Evolutionary conservation across 805 yeast genomes (phyloP), one percentile per base, ranked within the genome.

Genomic region (Metschnikowia santaceciliae): DNA sequence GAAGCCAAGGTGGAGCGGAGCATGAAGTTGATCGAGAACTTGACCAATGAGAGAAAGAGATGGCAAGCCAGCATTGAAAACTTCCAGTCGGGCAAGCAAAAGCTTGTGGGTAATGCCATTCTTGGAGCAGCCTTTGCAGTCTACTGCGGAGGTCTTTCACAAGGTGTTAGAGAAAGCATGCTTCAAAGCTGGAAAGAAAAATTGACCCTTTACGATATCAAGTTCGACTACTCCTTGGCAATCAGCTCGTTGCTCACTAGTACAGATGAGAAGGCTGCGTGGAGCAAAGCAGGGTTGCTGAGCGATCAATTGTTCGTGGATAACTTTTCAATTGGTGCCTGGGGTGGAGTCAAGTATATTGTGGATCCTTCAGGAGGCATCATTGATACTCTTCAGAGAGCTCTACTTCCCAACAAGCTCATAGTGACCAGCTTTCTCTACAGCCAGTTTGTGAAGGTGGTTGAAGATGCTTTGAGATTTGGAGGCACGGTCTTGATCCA

Each of bases 381-480:
- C 8, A 52, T 75, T 1, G 70, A 74, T 0, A 72, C 80, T 4
- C 54, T 88, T 15, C 48, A 53, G 4, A 60, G 66, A 15, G 34
- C 54, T 1, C 20, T 54, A n/a, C 54, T 54, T 0, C 70, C 74
- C 0, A 66, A 68, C 41, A 74, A 72, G 48, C 58, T 83, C 5
- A 67, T 76, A 2, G 62, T 82, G 0, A 80, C 96, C 0, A 87
- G 95, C 59, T 88, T 92, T 61, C 65, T 86, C 41, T 90, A 87
- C 58, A 78, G 75, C 4, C 80, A 85, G 0, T 88, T 84, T 62
- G 63, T 78, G 2, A 84, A 82, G 55, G 86, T 81, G 40, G 61
- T 92, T 14, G 96, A 90, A 62, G 86, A 89, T 59, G 85, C 96
- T 0, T 63, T 91, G 26, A 72, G 94, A 55, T 91, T 91, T 73